Evolutionary conservation across 2,329 filamentous ascomycete species (phyloP), one percentile per base, ranked within the genome.

Genomic region (Penicillium glabrum): DNA sequence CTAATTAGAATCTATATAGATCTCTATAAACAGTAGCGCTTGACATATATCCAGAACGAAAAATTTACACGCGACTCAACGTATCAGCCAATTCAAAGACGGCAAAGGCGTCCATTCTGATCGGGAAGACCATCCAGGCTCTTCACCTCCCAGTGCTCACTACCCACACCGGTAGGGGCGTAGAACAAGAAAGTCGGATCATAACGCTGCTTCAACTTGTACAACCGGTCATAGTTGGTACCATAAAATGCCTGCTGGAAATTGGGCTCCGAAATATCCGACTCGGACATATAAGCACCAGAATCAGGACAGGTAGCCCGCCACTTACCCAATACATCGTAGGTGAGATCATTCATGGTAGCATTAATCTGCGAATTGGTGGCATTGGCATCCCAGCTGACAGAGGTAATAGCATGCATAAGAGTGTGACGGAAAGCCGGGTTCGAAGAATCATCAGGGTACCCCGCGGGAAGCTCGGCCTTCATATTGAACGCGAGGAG

Each of bases 131-230:
- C 63, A 53, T 65, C 64, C 53, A 72, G 60, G 6, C 66, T 71
- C 5, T 67, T 69, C 8, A 78, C 71, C 23, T 63, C 66, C 81
- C 81, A 85, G n/a, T 63, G 61, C 57, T 85, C 83, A 57, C 80
- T 83, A 0, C 82, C 82, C 3, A 86, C 82, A 5, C 71, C 79
- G n/a, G 75, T 79, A 3, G 62, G 67, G 1, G 74, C 79, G 57
- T 82, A 85, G 53, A 86, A 82, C 7, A 85, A 56, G 2, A 67
- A 62, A 0, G 71, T 64, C 0, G 79, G 79, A 59, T 86, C 83
- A 61, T 79, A 84, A 64, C 76, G 79, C 33, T 72, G 64, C 76
- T 86, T 86, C 29, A 85, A 72, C 14, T 54, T 41, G 21, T 62
- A 66, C 44, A 73, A 51, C 1, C 64, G 62, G 1, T 43, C 43